These are phyloP conservation scores for Xerocomus brunneocitrinus DNA, from an alignment of 768 basidiomycete genomes.

Conservation along the genomic window DNA sequence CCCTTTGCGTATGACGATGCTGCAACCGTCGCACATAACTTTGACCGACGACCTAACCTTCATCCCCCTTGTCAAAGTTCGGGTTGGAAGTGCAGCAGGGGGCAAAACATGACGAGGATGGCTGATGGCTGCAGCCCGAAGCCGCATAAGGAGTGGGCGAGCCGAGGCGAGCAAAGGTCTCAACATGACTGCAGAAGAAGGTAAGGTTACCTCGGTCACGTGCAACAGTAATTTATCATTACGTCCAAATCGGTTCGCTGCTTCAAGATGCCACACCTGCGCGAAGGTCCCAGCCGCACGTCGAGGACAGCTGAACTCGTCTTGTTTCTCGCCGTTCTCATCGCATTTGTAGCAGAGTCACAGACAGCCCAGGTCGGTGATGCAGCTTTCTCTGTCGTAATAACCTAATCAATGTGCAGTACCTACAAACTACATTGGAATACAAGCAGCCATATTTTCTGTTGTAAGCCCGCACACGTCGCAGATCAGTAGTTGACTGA, in stretches of 20 bases:
- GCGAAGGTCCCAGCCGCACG: neutral
- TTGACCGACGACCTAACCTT: conserved; percentile 96
- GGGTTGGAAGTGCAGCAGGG: conserved; percentile 17
- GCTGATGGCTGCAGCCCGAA: conserved; percentile 37
- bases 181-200: conserved; percentile 41
- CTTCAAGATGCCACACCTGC: neutral
- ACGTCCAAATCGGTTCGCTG: neutral
- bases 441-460: conserved; percentile 89
- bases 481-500: neutral
- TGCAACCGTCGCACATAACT: conserved; percentile 92
- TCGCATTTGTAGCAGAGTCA: conserved; percentile 75
- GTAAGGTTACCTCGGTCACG: conserved; percentile 3
- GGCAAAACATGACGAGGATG: conserved; percentile 31
- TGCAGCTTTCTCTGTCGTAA: neutral
- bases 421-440: conserved; percentile 69
- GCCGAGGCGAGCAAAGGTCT: conserved; percentile 60
- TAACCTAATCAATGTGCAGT: conserved; percentile 39
- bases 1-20: conserved; percentile 82
- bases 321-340: conserved; percentile 55
- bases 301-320: conserved; percentile 43
- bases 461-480: conserved; percentile 50
- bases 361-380: conserved; percentile 66
- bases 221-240: neutral
- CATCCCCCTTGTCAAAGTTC: conserved; percentile 68
- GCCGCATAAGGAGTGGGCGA: conserved; percentile 55